Base-by-base conservation (phyloP, 2,329 filamentous ascomycete species). In the Stemphylium vesicarium region DNA sequence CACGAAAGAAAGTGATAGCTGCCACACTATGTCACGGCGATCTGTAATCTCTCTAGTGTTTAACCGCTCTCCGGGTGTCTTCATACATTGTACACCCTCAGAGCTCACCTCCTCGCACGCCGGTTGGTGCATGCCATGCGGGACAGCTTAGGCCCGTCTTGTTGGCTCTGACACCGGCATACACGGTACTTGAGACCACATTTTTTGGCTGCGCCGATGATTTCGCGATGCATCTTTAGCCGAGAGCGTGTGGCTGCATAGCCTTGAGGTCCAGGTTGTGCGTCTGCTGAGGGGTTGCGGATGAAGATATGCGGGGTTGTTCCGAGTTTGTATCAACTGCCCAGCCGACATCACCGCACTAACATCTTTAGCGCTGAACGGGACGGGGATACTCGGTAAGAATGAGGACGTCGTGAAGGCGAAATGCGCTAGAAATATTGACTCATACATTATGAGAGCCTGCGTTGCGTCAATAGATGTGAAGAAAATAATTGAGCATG, bases 21-120 rank as follows among this genome's bases (percentile, higher is more conserved):
- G 26, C 60, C 57, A 63, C 50, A 64, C 53, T 51, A 56, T 31
- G 60, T 57, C 52, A 60, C 60, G 50, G 31, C 26, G n/a, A 35
- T 31, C 15, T 15, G 18, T 16, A 37, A 44, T 32, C 39, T 61
- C 68, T 70, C 63, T 39, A 68, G 56, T 63, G 57, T 65, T 72
- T 72, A 71, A 63, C 69, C 68, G 65, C 61, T 52, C 53, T 60
- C 66, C 60, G 61, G 64, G 42, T 58, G 38, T 39, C 44, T 36
- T 45, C 36, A 43, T 20, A 53, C 41, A 18, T 29, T 24, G 26
- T 24, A 26, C 37, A 32, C 32, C 42, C 20, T 42, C n/a, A 35
- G n/a, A 36, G 29, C 26, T 36, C 37, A 36, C 31, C 29, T 56
- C 45, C 49, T 61, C 24, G 33, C 26, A 35, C 52, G 42, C 52